Evolutionary conservation across 2,329 filamentous ascomycete genomes (phyloP), one percentile per base, ranked within the genome.

Genomic region (Cercospora zeina): DNA sequence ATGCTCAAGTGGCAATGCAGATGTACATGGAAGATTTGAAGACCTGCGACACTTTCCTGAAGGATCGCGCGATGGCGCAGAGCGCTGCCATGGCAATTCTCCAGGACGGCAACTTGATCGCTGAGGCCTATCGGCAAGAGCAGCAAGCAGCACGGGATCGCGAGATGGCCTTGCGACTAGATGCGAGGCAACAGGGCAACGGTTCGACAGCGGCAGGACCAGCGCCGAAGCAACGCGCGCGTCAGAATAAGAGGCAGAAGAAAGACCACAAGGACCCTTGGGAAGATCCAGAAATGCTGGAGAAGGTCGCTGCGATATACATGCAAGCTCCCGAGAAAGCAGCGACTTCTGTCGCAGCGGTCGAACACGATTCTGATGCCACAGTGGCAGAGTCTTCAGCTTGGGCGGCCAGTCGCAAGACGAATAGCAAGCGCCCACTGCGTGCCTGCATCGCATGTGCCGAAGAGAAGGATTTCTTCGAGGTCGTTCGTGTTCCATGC

Each of bases 401-500:
- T 4, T 68, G 62, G 58, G 68, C 65, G 21, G 62, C 67, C 8
- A 33, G 53, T 3, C 65, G 68, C 30, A 54, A 59, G 27, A 42
- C n/a, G 2, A 56, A 49, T 7, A 31, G 45, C 21, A 63, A 64
- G 34, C 58, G 30, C 14, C 27, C 45, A 19, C 57, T 19, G 21
- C 55, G 53, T 13, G n/a, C 51, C 14, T 75, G 73, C 54, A 59
- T 70, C 13, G 68, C 66, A 10, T 77, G 74, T 62, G 51, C 58
- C 13, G 74, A 76, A 24, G 61, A 67, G 21, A 70, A 69, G 27
- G 66, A 67, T 8, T 73, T 71, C 59, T 68, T 68, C 55, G 69
- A 73, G 19, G 63, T 74, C 4, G 59, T 67, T 1, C 62, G 68
- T 14, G 65, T 70, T 2, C 65, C 71, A 2, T 77, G 75, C 61